phyloP scores from a whole-genome alignment of 1,139 yeast species.

The Dujonia santamariae region DNA sequence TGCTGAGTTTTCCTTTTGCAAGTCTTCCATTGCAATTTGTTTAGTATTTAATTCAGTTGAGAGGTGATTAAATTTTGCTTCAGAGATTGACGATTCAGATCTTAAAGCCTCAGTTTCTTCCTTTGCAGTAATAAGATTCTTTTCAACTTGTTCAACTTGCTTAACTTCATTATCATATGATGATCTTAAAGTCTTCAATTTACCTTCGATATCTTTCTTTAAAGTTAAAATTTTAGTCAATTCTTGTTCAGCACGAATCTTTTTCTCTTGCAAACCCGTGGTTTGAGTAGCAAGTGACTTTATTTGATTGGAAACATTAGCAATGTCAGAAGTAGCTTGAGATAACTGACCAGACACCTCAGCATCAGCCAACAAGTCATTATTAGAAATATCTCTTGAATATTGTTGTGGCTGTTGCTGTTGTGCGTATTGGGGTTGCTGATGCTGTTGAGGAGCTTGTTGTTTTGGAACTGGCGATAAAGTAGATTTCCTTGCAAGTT shows the following conservation, averaged over 20 bases:
- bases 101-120: constrained; percentile 71
- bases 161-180: constrained; percentile 78
- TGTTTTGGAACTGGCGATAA: constrained; percentile 14
- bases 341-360: constrained; percentile 67
- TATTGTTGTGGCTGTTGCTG: constrained; percentile 5
- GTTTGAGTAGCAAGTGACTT: constrained; percentile 77
- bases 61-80: constrained; percentile 75
- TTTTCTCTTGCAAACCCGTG: constrained; percentile 63
- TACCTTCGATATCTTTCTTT: constrained; percentile 69
- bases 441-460: constrained; percentile 5
- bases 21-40: constrained; percentile 56
- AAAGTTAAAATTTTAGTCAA: constrained; percentile 59
- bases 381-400: constrained; percentile 20
- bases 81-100: constrained; percentile 74
- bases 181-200: constrained; percentile 61
- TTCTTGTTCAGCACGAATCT: constrained; percentile 74
- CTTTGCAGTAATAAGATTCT: constrained; percentile 53
- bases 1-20: constrained; percentile 62
- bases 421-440: no score
- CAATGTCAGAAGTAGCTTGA: constrained; percentile 79
- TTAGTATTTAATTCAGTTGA: constrained; percentile 64
- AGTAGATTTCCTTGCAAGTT: constrained; percentile 11
- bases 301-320: constrained; percentile 82
- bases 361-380: constrained; percentile 59
- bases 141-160: constrained; percentile 70